Evolutionary conservation across 371 early-diverging fungal species (phyloP), one percentile per base, ranked within the genome.

Genomic region (Furculomyces boomerangus): DNA sequence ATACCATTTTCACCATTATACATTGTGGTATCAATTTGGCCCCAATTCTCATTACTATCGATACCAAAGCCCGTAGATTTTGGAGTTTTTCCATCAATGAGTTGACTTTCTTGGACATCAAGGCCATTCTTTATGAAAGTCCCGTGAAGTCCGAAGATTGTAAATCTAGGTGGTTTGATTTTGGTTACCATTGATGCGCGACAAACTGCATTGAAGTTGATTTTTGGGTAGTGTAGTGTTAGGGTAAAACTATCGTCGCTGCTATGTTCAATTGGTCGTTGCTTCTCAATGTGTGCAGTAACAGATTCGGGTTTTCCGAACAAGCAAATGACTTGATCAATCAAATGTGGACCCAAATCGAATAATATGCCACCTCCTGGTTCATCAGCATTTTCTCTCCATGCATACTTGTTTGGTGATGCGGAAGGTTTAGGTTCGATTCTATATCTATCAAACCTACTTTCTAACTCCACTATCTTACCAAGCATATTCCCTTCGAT

Each of bases 21-120:
- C 25, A 78, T 53, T 26, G 74, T 72, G 5, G 74, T 61, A 58
- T 78, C 74, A 39, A 84, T 59, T 3, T 67, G 63, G 53, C 83
- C 81, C 69, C 71, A 77, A 29, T 59, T 60, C 1, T 59, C 60
- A 18, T 61, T 56, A 0, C 48, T 48, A 37, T 83, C 85, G 28
- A 78, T 53, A 43, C 82, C 83, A 56, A 71, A 81, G 30, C 68
- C 61, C 2, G 59, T 59, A 24, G 10, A 5, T 16, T 5, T 26
- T 3, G 81, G 83, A 1, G 76, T 62, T 20, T 74, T 27, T 10
- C 80, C 82, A 2, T 67, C 62, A 62, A 80, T 81, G 45, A 84
- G 73, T 56, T 84, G 86, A 41, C 73, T 75, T 53, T 86, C 86
- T 60, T 86, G 86, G 1, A 78, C 76, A 60, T 86, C 86, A 43